These are phyloP conservation scores for Harringtonia aguacate DNA, from an alignment of 2,329 filamentous ascomycete species.

Conservation along the genomic window DNA sequence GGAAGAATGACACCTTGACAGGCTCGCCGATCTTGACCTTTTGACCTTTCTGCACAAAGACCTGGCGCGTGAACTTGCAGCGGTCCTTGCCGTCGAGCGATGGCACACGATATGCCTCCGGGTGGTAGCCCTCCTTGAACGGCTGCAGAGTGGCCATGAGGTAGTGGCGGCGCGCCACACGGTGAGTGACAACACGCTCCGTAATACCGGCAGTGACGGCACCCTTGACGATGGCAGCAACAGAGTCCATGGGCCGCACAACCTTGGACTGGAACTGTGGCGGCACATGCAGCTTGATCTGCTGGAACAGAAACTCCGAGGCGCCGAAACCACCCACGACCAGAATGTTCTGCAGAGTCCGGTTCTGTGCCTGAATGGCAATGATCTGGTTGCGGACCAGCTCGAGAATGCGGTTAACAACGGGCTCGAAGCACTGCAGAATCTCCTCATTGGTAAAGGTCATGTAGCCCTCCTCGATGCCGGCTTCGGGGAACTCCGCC, in stretches of 20 bases:
- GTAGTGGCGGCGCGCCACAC: constrained; percentile 94
- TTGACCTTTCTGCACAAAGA: constrained; percentile 97
- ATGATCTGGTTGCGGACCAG: constrained; percentile 97
- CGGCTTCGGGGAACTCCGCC: constrained; percentile 93
- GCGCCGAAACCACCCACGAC: constrained; percentile 97
- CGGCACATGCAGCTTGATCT: constrained; percentile 96
- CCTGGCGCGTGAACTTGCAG: constrained; percentile 97
- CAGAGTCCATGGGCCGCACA: constrained; percentile 96
- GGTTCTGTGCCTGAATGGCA: constrained; percentile 94
- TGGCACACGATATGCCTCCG: constrained; percentile 94
- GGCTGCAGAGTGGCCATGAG: constrained; percentile 98
- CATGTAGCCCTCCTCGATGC: constrained; percentile 99
- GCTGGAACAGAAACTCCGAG: constrained; percentile 97
- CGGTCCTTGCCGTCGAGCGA: constrained; percentile 94
- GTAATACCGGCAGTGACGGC: constrained; percentile 97
- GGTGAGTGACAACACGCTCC: constrained; percentile 90
- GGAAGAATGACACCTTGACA: constrained; percentile 97
- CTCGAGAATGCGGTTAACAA: constrained; percentile 93
- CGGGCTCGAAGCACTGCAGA: constrained; percentile 95
- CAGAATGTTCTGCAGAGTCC: constrained; percentile 86
- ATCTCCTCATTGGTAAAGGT: constrained; percentile 99
- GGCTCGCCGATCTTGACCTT: constrained; percentile 98
- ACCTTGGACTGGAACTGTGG: constrained; percentile 98
- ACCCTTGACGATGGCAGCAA: constrained; percentile 96
- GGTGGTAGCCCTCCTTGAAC: constrained; percentile 98